A percentile compares a stretch with the other conserved stretches of the same genome.
These are phyloP conservation scores for Phytophthora boehmeriae DNA, from an alignment of 352 stramenopile genomes.

Conservation along the genomic window DNA sequence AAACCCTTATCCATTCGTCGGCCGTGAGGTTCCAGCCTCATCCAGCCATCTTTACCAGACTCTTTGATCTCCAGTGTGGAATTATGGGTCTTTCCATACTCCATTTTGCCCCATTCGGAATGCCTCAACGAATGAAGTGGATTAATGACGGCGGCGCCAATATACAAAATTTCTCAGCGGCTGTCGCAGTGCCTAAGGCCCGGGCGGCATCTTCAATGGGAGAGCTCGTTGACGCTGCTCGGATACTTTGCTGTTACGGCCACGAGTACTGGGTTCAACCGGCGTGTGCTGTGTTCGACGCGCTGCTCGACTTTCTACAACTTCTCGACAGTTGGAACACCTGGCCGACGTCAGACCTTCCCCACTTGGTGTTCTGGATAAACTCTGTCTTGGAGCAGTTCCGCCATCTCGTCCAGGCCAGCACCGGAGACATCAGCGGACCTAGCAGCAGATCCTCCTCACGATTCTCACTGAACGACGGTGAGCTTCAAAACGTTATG, in stretches of 20 bases:
- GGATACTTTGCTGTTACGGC: constrained; percentile 10
- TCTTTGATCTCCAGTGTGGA: constrained; percentile 25
- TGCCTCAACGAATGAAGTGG: constrained; percentile 11
- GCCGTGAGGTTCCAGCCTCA: constrained; percentile 9
- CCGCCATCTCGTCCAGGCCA: constrained; percentile 8
- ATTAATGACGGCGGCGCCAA: constrained; percentile 3
- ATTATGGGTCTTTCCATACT: constrained; percentile 17
- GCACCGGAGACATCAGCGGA: constrained; percentile 5
- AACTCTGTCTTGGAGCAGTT: constrained; percentile 17
- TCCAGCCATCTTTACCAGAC: constrained; percentile 13
- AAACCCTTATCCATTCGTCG: constrained; percentile 2
- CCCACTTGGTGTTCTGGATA: constrained; percentile 17
- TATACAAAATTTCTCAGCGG: constrained; percentile 14
- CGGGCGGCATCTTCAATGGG: constrained; percentile 4
- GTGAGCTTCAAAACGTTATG: constrained; percentile 19
- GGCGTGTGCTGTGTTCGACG: constrained; percentile 13
- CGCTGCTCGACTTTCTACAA: constrained; percentile 17
- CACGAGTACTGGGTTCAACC: constrained; percentile 10
- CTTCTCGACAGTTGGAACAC: constrained; percentile 17
- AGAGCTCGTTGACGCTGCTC: constrained; percentile 6
- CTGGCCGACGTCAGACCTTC: constrained; percentile 10
- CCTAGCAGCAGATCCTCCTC: no score
- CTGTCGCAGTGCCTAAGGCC: constrained; percentile 2
- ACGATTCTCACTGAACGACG: constrained; percentile 20
- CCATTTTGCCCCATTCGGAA: constrained; percentile 14